Base-by-base conservation (phyloP, 2,329 filamentous ascomycete species). In the Trichoderma breve region DNA sequence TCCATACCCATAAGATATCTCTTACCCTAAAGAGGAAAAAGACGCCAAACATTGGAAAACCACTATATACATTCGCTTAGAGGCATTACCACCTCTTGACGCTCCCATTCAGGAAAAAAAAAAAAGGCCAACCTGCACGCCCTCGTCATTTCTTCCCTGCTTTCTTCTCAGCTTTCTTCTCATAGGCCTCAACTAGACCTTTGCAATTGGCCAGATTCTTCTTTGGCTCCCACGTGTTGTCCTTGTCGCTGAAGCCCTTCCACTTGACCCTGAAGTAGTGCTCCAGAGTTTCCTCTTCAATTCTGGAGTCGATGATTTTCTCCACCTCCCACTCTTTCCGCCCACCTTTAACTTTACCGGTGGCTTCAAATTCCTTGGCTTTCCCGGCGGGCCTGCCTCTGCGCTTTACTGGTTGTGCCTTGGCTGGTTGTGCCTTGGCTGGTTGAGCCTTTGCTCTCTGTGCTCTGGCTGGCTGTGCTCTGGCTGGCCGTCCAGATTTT, bases 221-320 rank as follows among this genome's bases (percentile, higher is more conserved):
- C 75, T 80, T 83, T 1, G 85, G 85, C 79, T 88, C 87, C 88
- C 87, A 89, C 0, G 86, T 88, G 72, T 84, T 87, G 1, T 85
- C 76, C 21, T 80, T 77, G 1, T 75, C 73, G 0, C 80, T 65
- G 69, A 82, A 89, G 0, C 84, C 85, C 74, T 84, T 83, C 88
- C 87, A 89, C 77, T 89, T 87, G 68, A 90, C 82, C 4, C 80
- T 73, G 76, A 86, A 89, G 75, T 83, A 77, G 73, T 82, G 79
- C 72, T 81, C 76, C 73, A 79, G 79, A 1, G 81, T 82, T 6
- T 78, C 76, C 7, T 75, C 76, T 53, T 85, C 81, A 47, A 85
- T 78, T 5, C 76, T 78, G 0, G 80, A 81, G 21, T 82, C 81
- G 12, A 87, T 65, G 36, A 88, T 85, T 3, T 77, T 75, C 75